Evolutionary conservation across 345 rosid species (phyloP).

Genomic region (Citrus australasica): DNA sequence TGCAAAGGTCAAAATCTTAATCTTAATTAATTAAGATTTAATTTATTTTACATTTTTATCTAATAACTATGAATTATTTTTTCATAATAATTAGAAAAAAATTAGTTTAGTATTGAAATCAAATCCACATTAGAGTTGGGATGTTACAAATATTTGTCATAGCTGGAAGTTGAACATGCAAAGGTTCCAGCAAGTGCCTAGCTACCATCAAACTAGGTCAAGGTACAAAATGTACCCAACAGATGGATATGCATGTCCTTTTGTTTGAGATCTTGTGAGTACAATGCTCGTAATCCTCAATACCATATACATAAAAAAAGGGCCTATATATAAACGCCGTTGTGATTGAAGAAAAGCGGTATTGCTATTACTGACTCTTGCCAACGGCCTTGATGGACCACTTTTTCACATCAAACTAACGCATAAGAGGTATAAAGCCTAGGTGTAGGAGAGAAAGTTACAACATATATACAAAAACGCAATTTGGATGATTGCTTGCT

Average conservation of each 20-base stretch:
- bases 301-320: constrained; percentile 24
- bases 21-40: too few species aligned
- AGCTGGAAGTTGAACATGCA: too few species aligned
- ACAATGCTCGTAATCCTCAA: constrained; percentile 80
- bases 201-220: constrained; percentile 83
- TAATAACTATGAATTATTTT: too few species aligned
- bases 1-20: too few species aligned
- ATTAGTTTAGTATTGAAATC: too few species aligned
- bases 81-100: too few species aligned
- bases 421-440: too few species aligned
- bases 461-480: not conserved
- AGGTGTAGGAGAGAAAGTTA: not conserved
- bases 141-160: too few species aligned
- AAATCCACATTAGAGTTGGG: not conserved
- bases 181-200: constrained; percentile 25
- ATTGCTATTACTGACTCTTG: constrained; percentile 13
- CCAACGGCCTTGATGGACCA: constrained; percentile 18
- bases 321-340: constrained; percentile 30
- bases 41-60: too few species aligned
- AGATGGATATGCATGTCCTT: constrained; percentile 98
- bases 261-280: constrained; percentile 73
- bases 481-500: too few species aligned
- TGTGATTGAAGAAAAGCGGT: constrained; percentile 53
- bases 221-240: constrained; percentile 83
- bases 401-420: too few species aligned